Evolutionary conservation across 2,329 filamentous ascomycete species (phyloP).

Genomic region (Anthostomella pinea): DNA sequence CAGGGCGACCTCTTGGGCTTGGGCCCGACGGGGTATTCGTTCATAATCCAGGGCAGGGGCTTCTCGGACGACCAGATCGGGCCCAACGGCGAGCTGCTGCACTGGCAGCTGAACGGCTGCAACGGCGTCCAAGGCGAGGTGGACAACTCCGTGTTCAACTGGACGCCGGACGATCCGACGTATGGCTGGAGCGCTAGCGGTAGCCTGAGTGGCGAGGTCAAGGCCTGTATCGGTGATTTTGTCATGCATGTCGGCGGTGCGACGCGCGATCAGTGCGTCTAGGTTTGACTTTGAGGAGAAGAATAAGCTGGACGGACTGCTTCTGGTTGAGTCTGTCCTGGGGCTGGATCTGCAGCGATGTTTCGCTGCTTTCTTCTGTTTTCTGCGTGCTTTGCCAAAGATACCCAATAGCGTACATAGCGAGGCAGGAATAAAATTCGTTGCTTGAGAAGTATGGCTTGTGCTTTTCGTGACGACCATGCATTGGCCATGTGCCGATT

Average conservation of each 20-base stretch:
- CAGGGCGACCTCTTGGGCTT: neutral
- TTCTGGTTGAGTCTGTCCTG: too few species aligned
- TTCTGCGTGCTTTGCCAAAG: too few species aligned
- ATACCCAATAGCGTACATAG: too few species aligned
- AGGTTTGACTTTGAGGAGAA: too few species aligned
- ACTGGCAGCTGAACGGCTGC: neutral
- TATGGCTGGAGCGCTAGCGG: neutral
- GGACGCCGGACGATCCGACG: neutral
- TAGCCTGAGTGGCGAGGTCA: neutral
- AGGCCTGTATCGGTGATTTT: neutral
- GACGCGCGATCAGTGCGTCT: neutral
- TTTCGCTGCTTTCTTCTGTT: too few species aligned
- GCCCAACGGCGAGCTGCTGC: conserved; percentile 1
- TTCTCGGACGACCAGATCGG: conserved; percentile 2
- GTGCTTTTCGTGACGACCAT: too few species aligned
- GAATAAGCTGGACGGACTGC: too few species aligned
- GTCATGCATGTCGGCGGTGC: neutral
- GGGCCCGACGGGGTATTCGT: conserved; percentile 1
- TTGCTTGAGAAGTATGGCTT: too few species aligned
- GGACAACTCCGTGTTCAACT: conserved; percentile 1
- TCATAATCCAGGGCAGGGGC: conserved; percentile 4
- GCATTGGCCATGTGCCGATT: too few species aligned
- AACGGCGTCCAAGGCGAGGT: neutral
- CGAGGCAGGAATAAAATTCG: too few species aligned
- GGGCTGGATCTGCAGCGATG: too few species aligned